Percentiles rank a stretch among this genome's conserved stretches.
phyloP scores from a whole-genome alignment of 1,284 basidiomycete species.

The Microbotryomycetes sp. region DNA sequence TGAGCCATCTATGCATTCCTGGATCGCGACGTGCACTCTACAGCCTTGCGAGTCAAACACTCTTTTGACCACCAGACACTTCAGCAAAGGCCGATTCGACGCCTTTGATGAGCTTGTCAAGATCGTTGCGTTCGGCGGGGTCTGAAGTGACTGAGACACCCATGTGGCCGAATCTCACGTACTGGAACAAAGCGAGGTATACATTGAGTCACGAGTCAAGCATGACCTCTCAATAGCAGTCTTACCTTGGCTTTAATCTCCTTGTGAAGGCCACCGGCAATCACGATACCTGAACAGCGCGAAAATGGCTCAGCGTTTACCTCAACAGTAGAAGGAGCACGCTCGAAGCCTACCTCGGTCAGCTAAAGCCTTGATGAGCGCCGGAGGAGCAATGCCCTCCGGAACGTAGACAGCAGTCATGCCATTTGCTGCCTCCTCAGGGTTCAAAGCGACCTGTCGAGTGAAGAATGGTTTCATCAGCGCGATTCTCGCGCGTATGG shows the following conservation, averaged over 20 bases:
- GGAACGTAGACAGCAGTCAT: conserved; percentile 72
- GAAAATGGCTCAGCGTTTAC: too few relatives aligned
- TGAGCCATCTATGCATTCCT: background rate
- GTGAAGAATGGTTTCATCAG: background rate
- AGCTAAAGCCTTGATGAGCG: conserved; percentile 57
- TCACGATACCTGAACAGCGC: conserved; percentile 56
- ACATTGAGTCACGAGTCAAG: background rate
- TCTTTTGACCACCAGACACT: conserved; percentile 17
- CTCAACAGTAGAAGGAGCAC: conserved; percentile 1
- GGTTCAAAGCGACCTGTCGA: conserved; percentile 53
- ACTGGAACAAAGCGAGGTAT: conserved; percentile 9
- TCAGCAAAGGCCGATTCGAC: conserved; percentile 54
- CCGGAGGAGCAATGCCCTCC: conserved; percentile 61
- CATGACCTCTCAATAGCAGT: background rate
- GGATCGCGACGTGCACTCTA: background rate
- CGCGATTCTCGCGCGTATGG: too few relatives aligned
- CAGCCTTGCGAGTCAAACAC: background rate
- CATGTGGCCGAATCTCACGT: conserved; percentile 63
- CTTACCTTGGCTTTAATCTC: conserved; percentile 64
- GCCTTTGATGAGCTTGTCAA: conserved; percentile 65
- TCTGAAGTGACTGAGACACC: conserved; percentile 62
- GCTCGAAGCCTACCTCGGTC: conserved; percentile 15
- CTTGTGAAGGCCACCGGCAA: conserved; percentile 84
- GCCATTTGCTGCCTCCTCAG: conserved; percentile 72
- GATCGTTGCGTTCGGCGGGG: conserved; percentile 61